Evolutionary conservation across 352 stramenopile species (phyloP).

Genomic region (Globisporangium paroecandrum): DNA sequence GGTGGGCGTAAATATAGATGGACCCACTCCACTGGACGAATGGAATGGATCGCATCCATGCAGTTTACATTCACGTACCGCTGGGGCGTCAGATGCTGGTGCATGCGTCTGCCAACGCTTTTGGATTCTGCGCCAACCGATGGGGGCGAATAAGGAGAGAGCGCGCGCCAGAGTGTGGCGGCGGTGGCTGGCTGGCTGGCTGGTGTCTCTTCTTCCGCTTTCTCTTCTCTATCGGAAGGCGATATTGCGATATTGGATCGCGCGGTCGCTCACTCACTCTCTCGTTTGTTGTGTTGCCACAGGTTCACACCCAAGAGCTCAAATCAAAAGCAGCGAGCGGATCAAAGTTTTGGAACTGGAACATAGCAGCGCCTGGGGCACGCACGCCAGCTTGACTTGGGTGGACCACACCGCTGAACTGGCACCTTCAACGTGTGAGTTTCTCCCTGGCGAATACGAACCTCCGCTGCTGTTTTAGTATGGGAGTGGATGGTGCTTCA

Average conservation of each 20-base stretch:
- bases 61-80: conserved; percentile 12
- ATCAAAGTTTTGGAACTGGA: conserved; percentile 1
- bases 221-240: conserved; percentile 8
- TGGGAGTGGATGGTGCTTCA: background rate
- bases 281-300: conserved; percentile 1
- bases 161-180: background rate
- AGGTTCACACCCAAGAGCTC: background rate
- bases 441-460: conserved; percentile 4
- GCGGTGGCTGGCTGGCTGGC: background rate
- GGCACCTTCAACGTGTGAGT: conserved; percentile 2
- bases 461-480: background rate
- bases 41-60: background rate
- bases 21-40: conserved; percentile 1
- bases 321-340: background rate
- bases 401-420: conserved; percentile 11
- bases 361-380: background rate
- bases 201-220: background rate
- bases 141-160: background rate
- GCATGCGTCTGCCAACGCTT: conserved; percentile 8
- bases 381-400: conserved; percentile 4
- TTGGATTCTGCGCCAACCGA: conserved; percentile 4
- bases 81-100: conserved; percentile 17
- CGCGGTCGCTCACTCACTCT: background rate
- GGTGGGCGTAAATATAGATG: conserved; percentile 2
- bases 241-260: conserved; percentile 7